A percentile compares a stretch with the other conserved stretches of the same genome.
phyloP scores from a whole-genome alignment of 2,329 filamentous ascomycete species.

The Sporothrix curviconia region DNA sequence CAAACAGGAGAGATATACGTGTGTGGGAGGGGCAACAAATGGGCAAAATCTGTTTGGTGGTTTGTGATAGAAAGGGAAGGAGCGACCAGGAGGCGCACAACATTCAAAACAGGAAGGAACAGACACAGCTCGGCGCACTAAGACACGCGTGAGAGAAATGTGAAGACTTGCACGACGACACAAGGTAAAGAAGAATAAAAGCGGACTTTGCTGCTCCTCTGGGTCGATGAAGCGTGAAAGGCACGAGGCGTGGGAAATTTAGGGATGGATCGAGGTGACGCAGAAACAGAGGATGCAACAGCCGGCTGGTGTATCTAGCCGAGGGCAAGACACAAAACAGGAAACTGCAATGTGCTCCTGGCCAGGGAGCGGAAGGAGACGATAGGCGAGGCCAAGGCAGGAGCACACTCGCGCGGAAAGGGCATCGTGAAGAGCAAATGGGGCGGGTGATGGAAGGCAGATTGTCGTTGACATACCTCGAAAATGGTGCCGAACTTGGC shows the following conservation, averaged over 20 bases:
- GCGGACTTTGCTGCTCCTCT: not conserved
- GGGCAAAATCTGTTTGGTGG: slow-evolving; percentile 1
- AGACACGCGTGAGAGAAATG: slow-evolving; percentile 5
- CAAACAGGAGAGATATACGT: not conserved
- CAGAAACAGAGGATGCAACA: slow-evolving; percentile 13
- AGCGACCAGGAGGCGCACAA: slow-evolving; percentile 11
- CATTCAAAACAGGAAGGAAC: slow-evolving; percentile 16
- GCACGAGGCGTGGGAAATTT: slow-evolving; percentile 9
- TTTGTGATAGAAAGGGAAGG: slow-evolving; percentile 10
- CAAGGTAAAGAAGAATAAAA: not conserved
- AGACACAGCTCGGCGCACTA: not conserved
- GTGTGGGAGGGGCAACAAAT: not conserved
- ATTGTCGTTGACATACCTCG: not conserved
- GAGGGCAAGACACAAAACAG: not conserved
- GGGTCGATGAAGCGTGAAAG: not conserved
- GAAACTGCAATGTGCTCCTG: not conserved
- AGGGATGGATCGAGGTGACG: slow-evolving; percentile 12
- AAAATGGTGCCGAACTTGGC: not conserved
- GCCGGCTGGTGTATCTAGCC: slow-evolving; percentile 3
- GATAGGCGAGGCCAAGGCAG: not conserved
- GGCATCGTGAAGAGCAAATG: too few species aligned
- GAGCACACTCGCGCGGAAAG: not conserved
- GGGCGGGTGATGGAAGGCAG: not conserved
- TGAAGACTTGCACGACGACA: not conserved
- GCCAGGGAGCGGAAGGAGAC: not conserved